Evolutionary conservation across 345 rosid species (phyloP).

Genomic region (Citrus reticulata): DNA sequence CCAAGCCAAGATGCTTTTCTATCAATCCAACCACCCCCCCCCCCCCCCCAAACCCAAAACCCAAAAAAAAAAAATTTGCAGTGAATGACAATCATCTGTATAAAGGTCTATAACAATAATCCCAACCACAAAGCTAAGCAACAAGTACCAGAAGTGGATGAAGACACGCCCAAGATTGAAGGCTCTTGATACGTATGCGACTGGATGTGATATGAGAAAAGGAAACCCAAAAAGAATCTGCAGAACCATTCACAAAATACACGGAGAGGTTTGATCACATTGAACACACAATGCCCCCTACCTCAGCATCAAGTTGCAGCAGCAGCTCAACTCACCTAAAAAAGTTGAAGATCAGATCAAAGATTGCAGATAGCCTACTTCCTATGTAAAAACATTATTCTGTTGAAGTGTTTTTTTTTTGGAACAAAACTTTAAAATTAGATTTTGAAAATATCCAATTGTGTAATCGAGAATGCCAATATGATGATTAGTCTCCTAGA

Average conservation of each 20-base stretch:
- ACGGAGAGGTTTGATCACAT: conserved; percentile 29
- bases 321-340: conserved; percentile 61
- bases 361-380: conserved; percentile 8
- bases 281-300: conserved; percentile 16
- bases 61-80: neutral
- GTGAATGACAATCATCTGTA: neutral
- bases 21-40: neutral
- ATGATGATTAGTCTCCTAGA: neutral
- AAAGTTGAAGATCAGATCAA: conserved; percentile 24
- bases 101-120: neutral
- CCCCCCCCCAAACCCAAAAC: too few species aligned
- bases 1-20: neutral
- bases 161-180: conserved; percentile 96
- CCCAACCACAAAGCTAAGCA: conserved; percentile 11
- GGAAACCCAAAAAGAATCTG: conserved; percentile 94
- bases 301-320: conserved; percentile 28
- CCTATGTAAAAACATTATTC: neutral
- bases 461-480: neutral
- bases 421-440: neutral
- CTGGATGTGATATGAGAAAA: conserved; percentile 64
- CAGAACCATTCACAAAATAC: conserved; percentile 37
- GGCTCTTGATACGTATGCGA: conserved; percentile 73
- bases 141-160: conserved; percentile 86
- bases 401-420: neutral
- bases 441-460: neutral